Evolutionary conservation across 78 protist genomes (phyloP).

Genomic region (Creolimax fragrantissima): DNA sequence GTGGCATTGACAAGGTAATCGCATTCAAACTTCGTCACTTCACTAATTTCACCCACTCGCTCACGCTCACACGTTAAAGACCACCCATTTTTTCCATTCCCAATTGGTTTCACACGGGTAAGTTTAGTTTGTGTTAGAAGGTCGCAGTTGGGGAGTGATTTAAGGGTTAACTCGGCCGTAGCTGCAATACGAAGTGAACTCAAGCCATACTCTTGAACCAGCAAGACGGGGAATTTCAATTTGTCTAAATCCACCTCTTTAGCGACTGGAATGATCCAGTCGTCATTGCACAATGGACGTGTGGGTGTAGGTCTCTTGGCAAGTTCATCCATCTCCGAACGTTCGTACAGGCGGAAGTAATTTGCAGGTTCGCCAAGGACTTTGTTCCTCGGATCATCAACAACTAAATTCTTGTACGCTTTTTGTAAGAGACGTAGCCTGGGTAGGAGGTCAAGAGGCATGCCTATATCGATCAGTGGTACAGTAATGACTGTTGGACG

Average conservation of each 20-base stretch:
- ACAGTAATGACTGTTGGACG: slow-evolving; percentile 1
- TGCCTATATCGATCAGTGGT: background rate
- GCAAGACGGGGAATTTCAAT: background rate
- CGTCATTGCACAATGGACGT: background rate
- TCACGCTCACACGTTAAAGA: background rate
- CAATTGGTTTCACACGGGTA: background rate
- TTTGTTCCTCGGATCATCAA: background rate
- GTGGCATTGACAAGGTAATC: background rate
- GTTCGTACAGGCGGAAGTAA: background rate
- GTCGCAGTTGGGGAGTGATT: background rate
- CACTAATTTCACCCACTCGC: background rate
- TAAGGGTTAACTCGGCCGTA: background rate
- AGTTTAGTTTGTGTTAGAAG: background rate
- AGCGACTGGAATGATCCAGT: background rate
- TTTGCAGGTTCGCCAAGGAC: background rate
- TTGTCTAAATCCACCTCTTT: background rate
- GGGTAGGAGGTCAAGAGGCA: background rate
- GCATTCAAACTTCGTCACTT: background rate
- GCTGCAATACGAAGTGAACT: background rate
- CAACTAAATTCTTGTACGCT: background rate
- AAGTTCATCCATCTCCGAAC: background rate
- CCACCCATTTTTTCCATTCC: background rate
- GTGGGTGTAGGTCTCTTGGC: background rate
- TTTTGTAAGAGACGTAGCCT: background rate
- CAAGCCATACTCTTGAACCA: background rate